Evolutionary conservation across 2,329 filamentous ascomycete species (phyloP).

Genomic region (Basipetospora chlamydospora): DNA sequence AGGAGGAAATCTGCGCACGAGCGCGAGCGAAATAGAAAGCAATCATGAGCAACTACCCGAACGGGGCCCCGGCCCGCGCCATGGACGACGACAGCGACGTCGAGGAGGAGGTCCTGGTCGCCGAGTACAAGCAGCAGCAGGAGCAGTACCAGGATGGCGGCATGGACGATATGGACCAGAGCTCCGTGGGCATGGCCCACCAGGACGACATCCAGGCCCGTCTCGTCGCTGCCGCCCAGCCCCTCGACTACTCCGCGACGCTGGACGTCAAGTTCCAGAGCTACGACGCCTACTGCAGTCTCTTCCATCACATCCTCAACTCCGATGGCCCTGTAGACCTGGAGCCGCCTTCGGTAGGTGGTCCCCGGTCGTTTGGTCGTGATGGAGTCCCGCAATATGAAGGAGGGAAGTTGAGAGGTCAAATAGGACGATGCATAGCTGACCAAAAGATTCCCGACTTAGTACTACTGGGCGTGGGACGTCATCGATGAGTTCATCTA

Average conservation of each 20-base stretch:
- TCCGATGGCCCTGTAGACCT: constrained; percentile 97
- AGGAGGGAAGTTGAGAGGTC: no score
- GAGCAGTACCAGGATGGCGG: constrained; percentile 76
- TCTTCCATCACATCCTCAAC: constrained; percentile 99
- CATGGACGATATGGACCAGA: constrained; percentile 63
- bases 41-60: constrained; percentile 47
- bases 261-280: constrained; percentile 96
- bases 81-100: constrained; percentile 78
- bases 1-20: not conserved
- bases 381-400: not conserved
- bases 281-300: constrained; percentile 98
- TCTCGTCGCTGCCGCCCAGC: constrained; percentile 80
- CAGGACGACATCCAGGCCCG: constrained; percentile 91
- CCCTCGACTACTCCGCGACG: constrained; percentile 88
- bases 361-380: no score
- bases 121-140: constrained; percentile 90
- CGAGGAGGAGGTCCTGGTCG: constrained; percentile 89
- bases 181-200: constrained; percentile 43
- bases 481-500: constrained; percentile 99
- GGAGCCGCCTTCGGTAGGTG: constrained; percentile 72
- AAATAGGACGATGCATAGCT: no score
- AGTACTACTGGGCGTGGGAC: constrained; percentile 99
- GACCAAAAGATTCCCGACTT: no score
- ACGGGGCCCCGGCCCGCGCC: constrained; percentile 44
- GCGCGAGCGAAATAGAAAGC: not conserved